Percentiles rank a stretch among this genome's conserved stretches.
These are phyloP conservation scores for Phytophthora megakarya DNA, from an alignment of 352 stramenopile species.

Conservation along the genomic window DNA sequence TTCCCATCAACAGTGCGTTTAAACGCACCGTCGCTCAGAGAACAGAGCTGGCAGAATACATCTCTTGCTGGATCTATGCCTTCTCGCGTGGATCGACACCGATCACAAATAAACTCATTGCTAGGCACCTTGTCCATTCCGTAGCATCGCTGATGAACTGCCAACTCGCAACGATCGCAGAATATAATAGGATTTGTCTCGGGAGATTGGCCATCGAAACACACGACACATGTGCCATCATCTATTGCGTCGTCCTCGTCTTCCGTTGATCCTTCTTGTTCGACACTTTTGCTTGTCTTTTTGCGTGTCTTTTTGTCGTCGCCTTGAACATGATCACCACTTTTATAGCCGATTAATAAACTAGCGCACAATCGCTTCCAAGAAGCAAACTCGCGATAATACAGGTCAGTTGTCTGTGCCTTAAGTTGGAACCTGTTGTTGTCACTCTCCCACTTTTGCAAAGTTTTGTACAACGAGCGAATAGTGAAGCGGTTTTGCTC, in stretches of 20 bases:
- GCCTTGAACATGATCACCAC: slow-evolving; percentile 2
- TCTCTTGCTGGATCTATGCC: slow-evolving; percentile 50
- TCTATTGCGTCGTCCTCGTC: slow-evolving; percentile 67
- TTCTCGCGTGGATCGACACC: slow-evolving; percentile 67
- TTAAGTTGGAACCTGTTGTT: slow-evolving; percentile 33
- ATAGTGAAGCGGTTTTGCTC: slow-evolving; percentile 71
- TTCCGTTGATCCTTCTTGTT: slow-evolving; percentile 30
- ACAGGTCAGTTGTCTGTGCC: slow-evolving; percentile 55
- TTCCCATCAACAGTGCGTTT: slow-evolving; percentile 87
- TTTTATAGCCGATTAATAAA: slow-evolving; percentile 63
- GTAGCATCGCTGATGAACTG: slow-evolving; percentile 91
- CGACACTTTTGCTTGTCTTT: slow-evolving; percentile 21
- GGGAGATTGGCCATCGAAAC: slow-evolving; percentile 87
- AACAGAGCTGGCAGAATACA: slow-evolving; percentile 88
- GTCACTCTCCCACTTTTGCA: slow-evolving; percentile 40
- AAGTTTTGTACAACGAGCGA: slow-evolving; percentile 53
- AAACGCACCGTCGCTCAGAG: slow-evolving; percentile 83
- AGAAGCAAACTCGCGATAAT: slow-evolving; percentile 75
- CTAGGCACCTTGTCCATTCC: slow-evolving; percentile 81
- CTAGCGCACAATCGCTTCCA: slow-evolving; percentile 83
- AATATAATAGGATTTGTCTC: slow-evolving; percentile 91
- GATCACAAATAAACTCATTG: slow-evolving; percentile 90
- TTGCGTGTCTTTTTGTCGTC: slow-evolving; percentile 19
- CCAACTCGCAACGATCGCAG: slow-evolving; percentile 88
- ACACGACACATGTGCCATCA: slow-evolving; percentile 89